Conservation (phyloP, 2,329 filamentous ascomycete genomes). For the Nannizziopsis barbatae region DNA sequence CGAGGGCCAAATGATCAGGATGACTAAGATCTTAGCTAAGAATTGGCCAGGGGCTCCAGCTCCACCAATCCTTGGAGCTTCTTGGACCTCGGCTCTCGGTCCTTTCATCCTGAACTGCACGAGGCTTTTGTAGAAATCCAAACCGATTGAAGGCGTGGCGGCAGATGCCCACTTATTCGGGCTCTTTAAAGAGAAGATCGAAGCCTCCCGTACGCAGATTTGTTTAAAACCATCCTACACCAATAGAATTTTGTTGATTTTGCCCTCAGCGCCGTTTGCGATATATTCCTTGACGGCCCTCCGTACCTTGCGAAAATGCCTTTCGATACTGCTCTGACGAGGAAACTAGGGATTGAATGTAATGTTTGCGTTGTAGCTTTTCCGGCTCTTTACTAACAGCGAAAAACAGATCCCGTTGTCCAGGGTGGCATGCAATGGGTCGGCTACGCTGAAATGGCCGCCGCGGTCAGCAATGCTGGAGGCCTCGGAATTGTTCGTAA, state of each 20-base stretch:
- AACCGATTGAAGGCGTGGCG: too few species aligned
- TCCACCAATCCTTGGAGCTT: too few species aligned
- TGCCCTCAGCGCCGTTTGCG: too few species aligned
- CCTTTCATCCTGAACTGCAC: neutral
- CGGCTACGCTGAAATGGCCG: conserved; percentile 43
- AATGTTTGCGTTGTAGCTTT: neutral
- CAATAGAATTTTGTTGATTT: too few species aligned
- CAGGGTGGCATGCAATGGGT: conserved; percentile 49
- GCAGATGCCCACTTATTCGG: too few species aligned
- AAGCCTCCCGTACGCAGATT: too few species aligned
- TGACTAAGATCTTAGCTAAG: too few species aligned
- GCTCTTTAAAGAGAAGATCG: too few species aligned
- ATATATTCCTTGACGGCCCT: neutral
- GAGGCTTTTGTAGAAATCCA: too few species aligned
- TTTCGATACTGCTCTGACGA: conserved; percentile 54
- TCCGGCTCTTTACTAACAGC: neutral
- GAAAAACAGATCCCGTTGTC: conserved; percentile 35
- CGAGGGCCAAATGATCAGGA: too few species aligned
- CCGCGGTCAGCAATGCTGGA: conserved; percentile 45
- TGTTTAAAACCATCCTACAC: neutral
- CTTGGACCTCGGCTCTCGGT: conserved; percentile 12
- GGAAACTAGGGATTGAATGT: conserved; percentile 46
- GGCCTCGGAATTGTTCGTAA: conserved; percentile 41
- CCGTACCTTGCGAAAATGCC: conserved; percentile 39
- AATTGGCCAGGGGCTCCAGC: too few species aligned